phyloP scores from a whole-genome alignment of 2,329 filamentous ascomycete species.

The Verruconis gallopava region DNA sequence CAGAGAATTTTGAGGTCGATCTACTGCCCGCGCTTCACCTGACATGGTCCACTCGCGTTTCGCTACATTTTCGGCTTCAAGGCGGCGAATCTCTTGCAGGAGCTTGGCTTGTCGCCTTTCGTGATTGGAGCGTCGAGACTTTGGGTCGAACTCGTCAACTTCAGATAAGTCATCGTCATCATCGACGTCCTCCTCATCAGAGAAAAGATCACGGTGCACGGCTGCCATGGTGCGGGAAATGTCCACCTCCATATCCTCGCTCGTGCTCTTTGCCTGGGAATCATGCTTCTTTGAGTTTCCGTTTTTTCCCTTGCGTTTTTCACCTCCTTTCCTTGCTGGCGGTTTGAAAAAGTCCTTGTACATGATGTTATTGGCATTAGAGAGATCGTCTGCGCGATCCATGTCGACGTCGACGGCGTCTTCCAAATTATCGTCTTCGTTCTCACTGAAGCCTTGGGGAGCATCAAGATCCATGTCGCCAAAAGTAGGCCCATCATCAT shows the following conservation, averaged over 20 bases:
- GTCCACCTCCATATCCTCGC: conserved; percentile 43
- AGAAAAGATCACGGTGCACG: conserved; percentile 81
- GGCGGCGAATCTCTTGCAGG: conserved; percentile 75
- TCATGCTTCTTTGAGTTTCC: conserved; percentile 35
- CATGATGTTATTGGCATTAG: conserved; percentile 77
- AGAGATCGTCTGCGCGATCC: conserved; percentile 38
- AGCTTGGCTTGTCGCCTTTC: conserved; percentile 78
- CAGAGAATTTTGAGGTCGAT: conserved; percentile 80
- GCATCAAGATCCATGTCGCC: conserved; percentile 64
- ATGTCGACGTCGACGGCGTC: conserved; percentile 42
- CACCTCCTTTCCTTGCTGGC: conserved; percentile 54
- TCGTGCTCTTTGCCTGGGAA: conserved; percentile 24
- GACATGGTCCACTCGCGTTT: conserved; percentile 84
- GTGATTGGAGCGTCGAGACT: conserved; percentile 67
- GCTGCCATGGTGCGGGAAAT: conserved; percentile 74
- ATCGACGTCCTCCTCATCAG: conserved; percentile 54
- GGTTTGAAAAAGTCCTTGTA: conserved; percentile 92
- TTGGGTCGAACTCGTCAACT: conserved; percentile 53
- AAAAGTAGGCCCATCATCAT: conserved; percentile 74
- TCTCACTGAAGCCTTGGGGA: conserved; percentile 56
- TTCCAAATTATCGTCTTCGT: conserved; percentile 41
- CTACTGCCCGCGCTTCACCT: conserved; percentile 72
- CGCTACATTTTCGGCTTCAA: conserved; percentile 79
- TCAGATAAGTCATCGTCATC: conserved; percentile 44
- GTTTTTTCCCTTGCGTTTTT: conserved; percentile 40